Conservation (phyloP, 78 protist genomes). For the Thecamonas trahens region DNA sequence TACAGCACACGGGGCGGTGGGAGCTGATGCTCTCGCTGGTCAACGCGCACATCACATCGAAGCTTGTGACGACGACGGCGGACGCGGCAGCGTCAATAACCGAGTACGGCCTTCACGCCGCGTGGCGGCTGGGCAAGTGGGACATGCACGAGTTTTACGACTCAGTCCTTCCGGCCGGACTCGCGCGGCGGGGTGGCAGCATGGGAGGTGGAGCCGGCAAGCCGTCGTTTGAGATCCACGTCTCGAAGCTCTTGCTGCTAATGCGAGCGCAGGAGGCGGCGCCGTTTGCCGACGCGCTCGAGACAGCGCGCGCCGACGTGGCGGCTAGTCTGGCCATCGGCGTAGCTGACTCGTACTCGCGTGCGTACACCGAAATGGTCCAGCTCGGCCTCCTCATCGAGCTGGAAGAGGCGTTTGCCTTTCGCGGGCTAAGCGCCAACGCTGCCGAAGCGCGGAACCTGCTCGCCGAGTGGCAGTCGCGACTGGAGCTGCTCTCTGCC, state of each 20-base stretch:
- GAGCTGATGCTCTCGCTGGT: background rate
- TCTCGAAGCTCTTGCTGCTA: background rate
- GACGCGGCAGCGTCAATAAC: background rate
- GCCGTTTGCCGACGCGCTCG: background rate
- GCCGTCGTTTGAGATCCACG: background rate
- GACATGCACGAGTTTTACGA: background rate
- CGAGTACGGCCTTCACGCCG: constrained; percentile 9
- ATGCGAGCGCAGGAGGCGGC: background rate
- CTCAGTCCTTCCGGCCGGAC: background rate
- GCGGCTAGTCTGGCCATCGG: constrained; percentile 18
- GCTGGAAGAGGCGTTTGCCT: constrained; percentile 38
- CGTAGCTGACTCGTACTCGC: constrained; percentile 28
- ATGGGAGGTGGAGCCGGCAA: background rate
- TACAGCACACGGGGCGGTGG: constrained; percentile 21
- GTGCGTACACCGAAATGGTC: constrained; percentile 48
- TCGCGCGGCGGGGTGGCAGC: too few species aligned
- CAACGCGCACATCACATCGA: too few species aligned
- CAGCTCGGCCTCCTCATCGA: constrained; percentile 66
- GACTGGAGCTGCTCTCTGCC: constrained; percentile 11
- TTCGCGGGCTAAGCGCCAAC: background rate
- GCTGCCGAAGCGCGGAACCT: background rate
- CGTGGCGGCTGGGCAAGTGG: constrained; percentile 57
- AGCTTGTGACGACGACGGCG: background rate
- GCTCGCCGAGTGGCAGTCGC: constrained; percentile 18
- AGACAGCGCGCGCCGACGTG: background rate